Percentiles rank a stretch among this genome's conserved stretches.
Conservation (phyloP, 495 filamentous ascomycete species). For the Rhypophila decipiens region DNA sequence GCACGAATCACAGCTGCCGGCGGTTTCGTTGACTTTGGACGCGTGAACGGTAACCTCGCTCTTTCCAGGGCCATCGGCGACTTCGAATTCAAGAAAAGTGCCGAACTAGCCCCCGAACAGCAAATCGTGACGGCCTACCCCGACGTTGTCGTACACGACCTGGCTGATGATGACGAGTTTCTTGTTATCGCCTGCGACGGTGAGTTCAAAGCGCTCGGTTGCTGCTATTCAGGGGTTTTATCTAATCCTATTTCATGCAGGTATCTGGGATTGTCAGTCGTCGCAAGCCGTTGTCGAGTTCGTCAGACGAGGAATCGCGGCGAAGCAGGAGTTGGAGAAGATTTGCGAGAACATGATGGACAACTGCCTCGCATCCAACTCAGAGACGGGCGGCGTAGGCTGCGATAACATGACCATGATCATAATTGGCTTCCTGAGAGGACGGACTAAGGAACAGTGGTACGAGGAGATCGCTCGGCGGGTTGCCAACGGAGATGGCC, state of each 20-base stretch:
- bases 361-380: slow-evolving; percentile 94
- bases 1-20: slow-evolving; percentile 91
- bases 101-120: slow-evolving; percentile 89
- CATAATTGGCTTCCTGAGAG: slow-evolving; percentile 80
- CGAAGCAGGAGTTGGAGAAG: slow-evolving; percentile 83
- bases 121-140: slow-evolving; percentile 97
- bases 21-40: slow-evolving; percentile 96
- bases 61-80: slow-evolving; percentile 96
- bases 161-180: slow-evolving; percentile 93
- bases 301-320: slow-evolving; percentile 88
- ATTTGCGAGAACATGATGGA: slow-evolving; percentile 99
- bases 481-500: slow-evolving; percentile 94
- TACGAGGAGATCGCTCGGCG: slow-evolving; percentile 90
- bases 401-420: slow-evolving; percentile 99
- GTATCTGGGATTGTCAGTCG: slow-evolving; percentile 99
- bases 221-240: slow-evolving; percentile 1
- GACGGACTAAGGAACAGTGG: slow-evolving; percentile 94
- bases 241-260: slow-evolving; percentile 35
- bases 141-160: slow-evolving; percentile 83
- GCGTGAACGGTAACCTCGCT: slow-evolving; percentile 98
- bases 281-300: slow-evolving; percentile 97
- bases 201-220: slow-evolving; percentile 32
- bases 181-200: slow-evolving; percentile 95
- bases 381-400: slow-evolving; percentile 94
- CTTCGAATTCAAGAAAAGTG: slow-evolving; percentile 99